phyloP scores from a whole-genome alignment of 257 asterid species.

The Knoxia roxburghii region DNA sequence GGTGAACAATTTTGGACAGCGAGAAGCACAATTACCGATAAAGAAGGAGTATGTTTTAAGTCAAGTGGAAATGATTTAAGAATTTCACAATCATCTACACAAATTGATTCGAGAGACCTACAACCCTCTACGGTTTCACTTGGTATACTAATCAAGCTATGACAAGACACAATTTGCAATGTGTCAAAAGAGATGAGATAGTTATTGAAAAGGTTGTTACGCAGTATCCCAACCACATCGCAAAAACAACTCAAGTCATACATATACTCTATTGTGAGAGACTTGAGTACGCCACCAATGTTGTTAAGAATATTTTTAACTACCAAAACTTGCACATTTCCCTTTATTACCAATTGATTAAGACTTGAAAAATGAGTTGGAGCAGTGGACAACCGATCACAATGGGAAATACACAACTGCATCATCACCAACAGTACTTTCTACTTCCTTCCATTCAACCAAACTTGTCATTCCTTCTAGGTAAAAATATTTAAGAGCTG shows the following conservation, averaged over 20 bases:
- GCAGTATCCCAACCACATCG: too few species aligned
- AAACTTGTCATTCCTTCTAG: conserved; percentile 16
- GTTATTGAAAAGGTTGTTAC: not conserved
- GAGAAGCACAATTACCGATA: too few species aligned
- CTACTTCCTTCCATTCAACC: conserved; percentile 20
- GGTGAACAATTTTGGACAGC: too few species aligned
- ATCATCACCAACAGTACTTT: too few species aligned
- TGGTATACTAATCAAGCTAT: not conserved
- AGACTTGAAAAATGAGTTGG: too few species aligned
- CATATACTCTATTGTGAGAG: not conserved
- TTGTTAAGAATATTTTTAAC: too few species aligned
- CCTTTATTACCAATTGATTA: not conserved
- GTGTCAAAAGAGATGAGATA: too few species aligned
- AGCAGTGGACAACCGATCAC: not conserved
- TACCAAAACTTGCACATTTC: not conserved
- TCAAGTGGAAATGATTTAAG: too few species aligned
- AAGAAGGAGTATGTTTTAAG: too few species aligned
- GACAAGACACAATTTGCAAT: not conserved
- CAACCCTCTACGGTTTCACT: not conserved
- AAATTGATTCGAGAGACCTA: not conserved
- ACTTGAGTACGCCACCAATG: too few species aligned
- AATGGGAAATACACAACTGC: not conserved
- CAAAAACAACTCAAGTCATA: not conserved
- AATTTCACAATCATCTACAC: too few species aligned
- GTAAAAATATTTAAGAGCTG: too few species aligned